These are phyloP conservation scores for Colletotrichum simmondsii DNA, from an alignment of 2,329 filamentous ascomycete genomes.

Conservation along the genomic window DNA sequence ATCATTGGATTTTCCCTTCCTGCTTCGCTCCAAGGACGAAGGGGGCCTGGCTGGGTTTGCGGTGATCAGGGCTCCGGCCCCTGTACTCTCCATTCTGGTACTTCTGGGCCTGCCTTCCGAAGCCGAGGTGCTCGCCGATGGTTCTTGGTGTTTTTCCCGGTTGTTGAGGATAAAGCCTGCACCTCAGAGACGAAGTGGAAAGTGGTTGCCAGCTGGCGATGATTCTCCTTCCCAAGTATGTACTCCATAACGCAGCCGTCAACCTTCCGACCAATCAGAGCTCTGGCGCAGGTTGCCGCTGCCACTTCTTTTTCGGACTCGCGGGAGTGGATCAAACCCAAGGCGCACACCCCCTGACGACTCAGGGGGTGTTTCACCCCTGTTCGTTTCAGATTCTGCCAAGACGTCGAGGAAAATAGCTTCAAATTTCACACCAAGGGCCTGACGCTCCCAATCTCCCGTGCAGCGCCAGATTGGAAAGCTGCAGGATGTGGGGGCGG, in stretches of 20 bases:
- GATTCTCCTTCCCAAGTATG: neutral
- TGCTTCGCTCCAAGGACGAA: neutral
- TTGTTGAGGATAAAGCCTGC: neutral
- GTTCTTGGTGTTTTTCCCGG: neutral
- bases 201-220: neutral
- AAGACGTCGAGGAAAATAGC: conserved; percentile 31
- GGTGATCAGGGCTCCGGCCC: neutral
- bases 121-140: neutral
- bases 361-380: conserved; percentile 1
- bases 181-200: neutral
- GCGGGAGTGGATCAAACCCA: neutral
- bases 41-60: neutral
- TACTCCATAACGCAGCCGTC: neutral
- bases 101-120: neutral
- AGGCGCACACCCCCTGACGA: neutral
- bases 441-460: conserved; percentile 25
- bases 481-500: neutral
- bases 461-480: neutral
- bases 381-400: conserved; percentile 30
- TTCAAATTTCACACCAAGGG: conserved; percentile 20
- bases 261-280: neutral
- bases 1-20: neutral
- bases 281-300: neutral
- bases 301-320: conserved; percentile 5
- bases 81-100: neutral